Percentiles rank a stretch among this genome's conserved stretches.
Conservation (phyloP, 805 yeast genomes). For the Yarrowia sp. region DNA sequence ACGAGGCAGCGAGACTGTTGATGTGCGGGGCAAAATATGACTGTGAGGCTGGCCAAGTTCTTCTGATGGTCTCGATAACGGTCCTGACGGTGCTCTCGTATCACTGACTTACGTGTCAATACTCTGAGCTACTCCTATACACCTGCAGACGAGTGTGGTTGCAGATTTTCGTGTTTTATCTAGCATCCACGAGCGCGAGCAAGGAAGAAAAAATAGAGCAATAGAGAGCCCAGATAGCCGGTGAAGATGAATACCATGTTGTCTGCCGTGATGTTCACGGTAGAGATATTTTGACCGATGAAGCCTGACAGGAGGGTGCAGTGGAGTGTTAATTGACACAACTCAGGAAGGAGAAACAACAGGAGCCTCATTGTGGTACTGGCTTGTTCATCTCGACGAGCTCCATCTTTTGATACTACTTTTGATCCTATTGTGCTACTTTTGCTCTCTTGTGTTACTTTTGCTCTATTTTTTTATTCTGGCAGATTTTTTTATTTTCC, state of each 20-base stretch:
- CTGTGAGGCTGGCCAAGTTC: background rate
- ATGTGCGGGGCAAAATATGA: background rate
- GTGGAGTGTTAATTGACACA: background rate
- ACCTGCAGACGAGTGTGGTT: background rate
- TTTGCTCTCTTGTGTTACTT: background rate
- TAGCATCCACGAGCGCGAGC: background rate
- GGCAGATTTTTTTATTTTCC: background rate
- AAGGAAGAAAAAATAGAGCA: background rate
- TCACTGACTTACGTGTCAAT: background rate
- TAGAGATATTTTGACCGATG: background rate
- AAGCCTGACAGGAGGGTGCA: background rate
- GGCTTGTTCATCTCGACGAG: background rate
- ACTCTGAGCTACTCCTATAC: background rate
- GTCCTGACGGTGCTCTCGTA: background rate
- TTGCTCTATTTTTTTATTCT: background rate
- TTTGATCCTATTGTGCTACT: background rate
- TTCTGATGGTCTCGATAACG: background rate
- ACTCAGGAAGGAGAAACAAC: background rate
- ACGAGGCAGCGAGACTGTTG: background rate
- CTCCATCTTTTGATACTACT: background rate
- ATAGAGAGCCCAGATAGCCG: background rate
- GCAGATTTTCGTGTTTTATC: background rate
- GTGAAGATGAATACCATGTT: background rate
- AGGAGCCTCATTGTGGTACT: background rate
- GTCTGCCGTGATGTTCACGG: too few relatives aligned